Conservation (phyloP, 2,329 filamentous ascomycete species). For the Cladosporium sphaerospermum region DNA sequence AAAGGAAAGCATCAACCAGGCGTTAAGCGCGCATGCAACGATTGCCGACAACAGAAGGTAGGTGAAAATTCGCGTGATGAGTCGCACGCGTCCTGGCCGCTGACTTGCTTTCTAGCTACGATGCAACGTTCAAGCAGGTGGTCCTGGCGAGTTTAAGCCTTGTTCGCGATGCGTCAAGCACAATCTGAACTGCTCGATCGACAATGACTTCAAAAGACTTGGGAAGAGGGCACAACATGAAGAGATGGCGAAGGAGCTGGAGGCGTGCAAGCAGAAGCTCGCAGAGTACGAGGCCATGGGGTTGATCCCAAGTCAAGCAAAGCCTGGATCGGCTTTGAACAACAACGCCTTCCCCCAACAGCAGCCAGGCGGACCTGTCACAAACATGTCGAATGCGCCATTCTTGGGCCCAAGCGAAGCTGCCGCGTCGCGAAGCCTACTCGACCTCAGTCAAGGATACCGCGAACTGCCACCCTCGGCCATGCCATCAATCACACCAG, state of each 20-base stretch:
- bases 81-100: slow-evolving; percentile 13
- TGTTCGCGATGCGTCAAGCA: slow-evolving; percentile 74
- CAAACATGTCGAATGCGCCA: slow-evolving; percentile 23
- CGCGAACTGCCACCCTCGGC: slow-evolving; percentile 35
- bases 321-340: neutral
- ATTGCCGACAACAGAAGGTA: slow-evolving; percentile 82
- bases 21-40: slow-evolving; percentile 73
- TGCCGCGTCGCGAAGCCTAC: slow-evolving; percentile 31
- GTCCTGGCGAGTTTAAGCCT: slow-evolving; percentile 54
- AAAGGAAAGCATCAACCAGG: slow-evolving; percentile 36
- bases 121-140: slow-evolving; percentile 77
- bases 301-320: slow-evolving; percentile 18
- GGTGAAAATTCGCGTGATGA: slow-evolving; percentile 8
- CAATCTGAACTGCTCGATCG: slow-evolving; percentile 77
- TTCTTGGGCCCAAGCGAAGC: slow-evolving; percentile 33
- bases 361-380: slow-evolving; percentile 19
- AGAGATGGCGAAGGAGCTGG: slow-evolving; percentile 80
- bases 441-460: slow-evolving; percentile 33
- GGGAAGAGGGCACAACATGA: slow-evolving; percentile 78
- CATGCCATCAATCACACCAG: slow-evolving; percentile 48
- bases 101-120: slow-evolving; percentile 51
- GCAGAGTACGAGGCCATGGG: slow-evolving; percentile 27
- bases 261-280: slow-evolving; percentile 41
- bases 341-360: slow-evolving; percentile 11
- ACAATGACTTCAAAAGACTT: slow-evolving; percentile 79